These are phyloP conservation scores for Russula sp. DNA, from an alignment of 768 basidiomycete genomes.

Conservation along the genomic window DNA sequence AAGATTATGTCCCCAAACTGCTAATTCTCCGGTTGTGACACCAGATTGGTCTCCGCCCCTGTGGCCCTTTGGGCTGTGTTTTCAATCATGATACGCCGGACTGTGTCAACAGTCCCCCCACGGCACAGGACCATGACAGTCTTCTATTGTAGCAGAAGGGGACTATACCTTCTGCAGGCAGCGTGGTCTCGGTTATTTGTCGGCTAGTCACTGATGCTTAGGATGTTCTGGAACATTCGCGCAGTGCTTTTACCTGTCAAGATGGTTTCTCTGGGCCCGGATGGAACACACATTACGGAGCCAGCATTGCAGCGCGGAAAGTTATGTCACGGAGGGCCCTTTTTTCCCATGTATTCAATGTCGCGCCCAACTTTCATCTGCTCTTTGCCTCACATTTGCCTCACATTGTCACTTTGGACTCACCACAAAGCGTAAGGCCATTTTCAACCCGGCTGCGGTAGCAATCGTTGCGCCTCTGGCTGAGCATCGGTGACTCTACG, in stretches of 20 bases:
- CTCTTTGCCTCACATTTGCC: background rate
- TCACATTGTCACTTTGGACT: background rate
- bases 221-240: conserved; percentile 16
- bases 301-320: background rate
- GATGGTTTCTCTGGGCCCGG: conserved; percentile 1
- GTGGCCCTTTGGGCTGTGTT: background rate
- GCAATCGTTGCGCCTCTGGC: background rate
- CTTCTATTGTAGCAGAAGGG: background rate
- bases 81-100: conserved; percentile 1
- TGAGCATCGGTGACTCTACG: background rate
- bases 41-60: background rate
- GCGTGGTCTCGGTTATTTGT: conserved; percentile 10
- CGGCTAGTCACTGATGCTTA: conserved; percentile 8
- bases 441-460: background rate
- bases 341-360: background rate
- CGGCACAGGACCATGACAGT: background rate
- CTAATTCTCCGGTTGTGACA: background rate
- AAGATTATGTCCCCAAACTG: background rate
- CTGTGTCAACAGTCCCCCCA: background rate
- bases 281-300: background rate
- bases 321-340: background rate
- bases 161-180: conserved; percentile 6
- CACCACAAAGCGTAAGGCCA: background rate
- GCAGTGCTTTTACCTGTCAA: conserved; percentile 3
- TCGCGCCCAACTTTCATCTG: background rate